phyloP scores from a whole-genome alignment of 495 filamentous ascomycete genomes.

The Aspergillus carlsbadensis region DNA sequence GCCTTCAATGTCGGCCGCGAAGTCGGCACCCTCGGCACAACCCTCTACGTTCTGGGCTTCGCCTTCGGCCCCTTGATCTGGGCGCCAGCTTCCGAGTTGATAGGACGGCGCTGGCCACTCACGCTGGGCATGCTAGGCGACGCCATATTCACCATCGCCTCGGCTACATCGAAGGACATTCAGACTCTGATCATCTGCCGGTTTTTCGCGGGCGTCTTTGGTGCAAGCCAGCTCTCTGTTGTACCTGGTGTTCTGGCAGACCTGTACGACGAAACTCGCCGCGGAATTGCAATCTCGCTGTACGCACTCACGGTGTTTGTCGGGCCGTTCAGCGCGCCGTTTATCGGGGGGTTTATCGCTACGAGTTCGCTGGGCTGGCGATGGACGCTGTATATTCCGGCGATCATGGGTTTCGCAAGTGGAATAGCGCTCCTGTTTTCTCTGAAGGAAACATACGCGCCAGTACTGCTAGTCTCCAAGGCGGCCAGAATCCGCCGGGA shows the following conservation, averaged over 20 bases:
- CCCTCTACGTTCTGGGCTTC: conserved; percentile 65
- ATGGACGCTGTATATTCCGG: conserved; percentile 34
- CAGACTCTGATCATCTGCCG: conserved; percentile 60
- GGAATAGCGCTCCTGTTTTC: conserved; percentile 14
- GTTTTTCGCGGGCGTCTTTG: conserved; percentile 67
- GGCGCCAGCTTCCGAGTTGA: conserved; percentile 58
- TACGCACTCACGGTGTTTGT: conserved; percentile 46
- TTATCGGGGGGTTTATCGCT: conserved; percentile 34
- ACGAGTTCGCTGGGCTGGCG: conserved; percentile 31
- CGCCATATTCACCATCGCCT: conserved; percentile 59
- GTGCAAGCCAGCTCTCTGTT: conserved; percentile 61
- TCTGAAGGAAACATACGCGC: conserved; percentile 29
- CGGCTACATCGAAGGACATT: conserved; percentile 56
- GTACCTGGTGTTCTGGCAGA: conserved; percentile 62
- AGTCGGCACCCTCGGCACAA: conserved; percentile 58
- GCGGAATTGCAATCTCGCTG: conserved; percentile 54
- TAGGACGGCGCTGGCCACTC: conserved; percentile 61
- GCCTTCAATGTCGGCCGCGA: conserved; percentile 52
- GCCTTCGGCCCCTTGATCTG: conserved; percentile 59
- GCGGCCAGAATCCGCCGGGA: conserved; percentile 25
- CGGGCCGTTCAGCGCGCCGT: conserved; percentile 37
- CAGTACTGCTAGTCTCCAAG: conserved; percentile 23
- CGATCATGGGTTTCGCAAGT: conserved; percentile 22
- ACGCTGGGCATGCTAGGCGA: conserved; percentile 52
- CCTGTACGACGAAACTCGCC: conserved; percentile 54